Base-by-base conservation (phyloP, 2,329 filamentous ascomycete species). In the Fusarium redolens region DNA sequence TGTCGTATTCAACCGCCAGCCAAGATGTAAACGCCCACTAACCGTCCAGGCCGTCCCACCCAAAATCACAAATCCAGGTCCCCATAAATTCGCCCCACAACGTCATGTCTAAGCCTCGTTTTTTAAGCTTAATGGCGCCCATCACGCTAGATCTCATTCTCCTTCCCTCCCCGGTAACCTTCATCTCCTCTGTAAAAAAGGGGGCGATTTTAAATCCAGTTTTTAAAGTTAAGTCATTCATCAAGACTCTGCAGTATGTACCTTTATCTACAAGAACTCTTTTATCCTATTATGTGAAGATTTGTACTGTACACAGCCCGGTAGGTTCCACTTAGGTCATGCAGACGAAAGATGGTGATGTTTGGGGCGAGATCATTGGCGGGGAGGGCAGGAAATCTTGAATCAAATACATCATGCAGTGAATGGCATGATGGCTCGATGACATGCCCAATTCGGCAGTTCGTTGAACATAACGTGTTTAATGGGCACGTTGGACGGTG, bases 81-180 rank as follows among this genome's bases (percentile, higher is more conserved):
- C 37, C 63, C 63, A 54, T 57, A 40, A 35, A 5, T 9, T 28
- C 20, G 18, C 50, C 47, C 65, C 65, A 64, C 66, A 51, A 41
- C 65, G 44, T 69, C 66, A 69, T 57, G 65, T 69, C 66, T 69
- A 69, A 64, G 66, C 66, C 66, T 69, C 66, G 48, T 63, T 64
- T 65, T 68, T 69, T 69, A 69, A 69, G 66, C 66, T 69, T 69
- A 69, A 69, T 69, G 64, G 41, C 51, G 44, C 51, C 45, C 64
- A 63, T 63, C 28, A 52, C 66, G 65, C 66, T 69, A 69, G 66
- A 64, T 69, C 65, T 65, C 33, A 31, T 45, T 44, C 25, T 51
- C 52, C 37, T 61, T 35, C 25, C 45, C 38, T 40, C 61, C 44
- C 38, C 30, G 28, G 54, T 22, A 57, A 47, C 30, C 22, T 45